phyloP scores from a whole-genome alignment of 2,329 filamentous ascomycete genomes.

The Colletotrichum noveboracense region DNA sequence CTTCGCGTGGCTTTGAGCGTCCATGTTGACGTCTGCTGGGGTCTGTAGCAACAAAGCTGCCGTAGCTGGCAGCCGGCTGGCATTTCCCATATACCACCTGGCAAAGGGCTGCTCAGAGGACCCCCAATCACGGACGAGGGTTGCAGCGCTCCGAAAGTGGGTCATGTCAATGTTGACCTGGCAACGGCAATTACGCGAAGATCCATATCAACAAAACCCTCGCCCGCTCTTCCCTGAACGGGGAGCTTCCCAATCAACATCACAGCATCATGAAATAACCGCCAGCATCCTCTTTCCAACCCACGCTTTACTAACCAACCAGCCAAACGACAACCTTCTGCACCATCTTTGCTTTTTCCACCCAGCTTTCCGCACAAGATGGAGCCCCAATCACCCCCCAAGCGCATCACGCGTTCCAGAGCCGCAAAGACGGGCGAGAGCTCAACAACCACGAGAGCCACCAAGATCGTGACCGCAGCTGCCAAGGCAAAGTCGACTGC shows the following conservation, averaged over 20 bases:
- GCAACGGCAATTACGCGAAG: slow-evolving; percentile 21
- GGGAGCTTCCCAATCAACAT: background rate
- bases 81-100: background rate
- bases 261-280: slow-evolving; percentile 16
- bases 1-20: background rate
- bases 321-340: background rate
- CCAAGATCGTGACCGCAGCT: slow-evolving; percentile 53
- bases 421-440: slow-evolving; percentile 46
- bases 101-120: background rate
- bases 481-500: slow-evolving; percentile 49
- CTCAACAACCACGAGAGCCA: slow-evolving; percentile 38
- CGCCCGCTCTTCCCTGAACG: slow-evolving; percentile 5
- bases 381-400: slow-evolving; percentile 61
- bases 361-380: slow-evolving; percentile 35
- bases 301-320: slow-evolving; percentile 7
- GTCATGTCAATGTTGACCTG: background rate
- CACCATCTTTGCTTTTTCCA: background rate
- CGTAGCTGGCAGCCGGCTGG: background rate
- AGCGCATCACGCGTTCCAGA: slow-evolving; percentile 61
- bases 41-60: background rate
- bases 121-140: background rate
- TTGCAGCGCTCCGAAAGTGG: slow-evolving; percentile 14
- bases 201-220: slow-evolving; percentile 24
- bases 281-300: background rate
- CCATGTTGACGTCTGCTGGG: background rate